These are phyloP conservation scores for Podospora tetraspora DNA, from an alignment of 495 filamentous ascomycete genomes.

Conservation along the genomic window DNA sequence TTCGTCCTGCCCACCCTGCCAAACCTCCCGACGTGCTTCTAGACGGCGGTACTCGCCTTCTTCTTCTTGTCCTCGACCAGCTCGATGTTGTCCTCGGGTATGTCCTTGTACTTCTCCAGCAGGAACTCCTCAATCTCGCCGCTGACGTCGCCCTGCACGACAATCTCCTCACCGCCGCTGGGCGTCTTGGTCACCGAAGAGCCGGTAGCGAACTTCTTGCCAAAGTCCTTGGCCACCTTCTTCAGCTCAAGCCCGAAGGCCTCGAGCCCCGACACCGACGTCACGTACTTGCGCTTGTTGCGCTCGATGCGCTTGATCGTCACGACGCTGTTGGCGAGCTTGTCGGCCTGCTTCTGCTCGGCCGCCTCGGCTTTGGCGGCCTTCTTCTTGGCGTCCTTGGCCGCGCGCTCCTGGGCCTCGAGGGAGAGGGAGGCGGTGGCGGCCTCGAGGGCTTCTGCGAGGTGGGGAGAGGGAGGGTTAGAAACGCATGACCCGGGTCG, in stretches of 20 bases:
- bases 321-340: conserved; percentile 71
- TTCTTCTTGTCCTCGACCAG: conserved; percentile 91
- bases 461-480: background rate
- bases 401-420: conserved; percentile 84
- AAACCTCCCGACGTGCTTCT: background rate
- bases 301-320: conserved; percentile 94
- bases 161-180: conserved; percentile 88
- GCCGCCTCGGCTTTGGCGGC: conserved; percentile 83
- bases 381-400: conserved; percentile 84
- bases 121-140: conserved; percentile 91
- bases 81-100: conserved; percentile 93
- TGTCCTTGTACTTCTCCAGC: conserved; percentile 72
- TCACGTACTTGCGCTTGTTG: conserved; percentile 96
- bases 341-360: conserved; percentile 72
- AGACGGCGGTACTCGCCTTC: conserved; percentile 32
- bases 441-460: conserved; percentile 70
- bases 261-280: conserved; percentile 81
- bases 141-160: conserved; percentile 94
- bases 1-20: background rate
- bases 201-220: conserved; percentile 91
- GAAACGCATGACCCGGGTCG: background rate
- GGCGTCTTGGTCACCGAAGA: conserved; percentile 85
- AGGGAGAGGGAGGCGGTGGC: conserved; percentile 79
- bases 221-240: conserved; percentile 78
- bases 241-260: conserved; percentile 89